Conservation (phyloP, 441 rosid species). For the Jatropha podagrica region DNA sequence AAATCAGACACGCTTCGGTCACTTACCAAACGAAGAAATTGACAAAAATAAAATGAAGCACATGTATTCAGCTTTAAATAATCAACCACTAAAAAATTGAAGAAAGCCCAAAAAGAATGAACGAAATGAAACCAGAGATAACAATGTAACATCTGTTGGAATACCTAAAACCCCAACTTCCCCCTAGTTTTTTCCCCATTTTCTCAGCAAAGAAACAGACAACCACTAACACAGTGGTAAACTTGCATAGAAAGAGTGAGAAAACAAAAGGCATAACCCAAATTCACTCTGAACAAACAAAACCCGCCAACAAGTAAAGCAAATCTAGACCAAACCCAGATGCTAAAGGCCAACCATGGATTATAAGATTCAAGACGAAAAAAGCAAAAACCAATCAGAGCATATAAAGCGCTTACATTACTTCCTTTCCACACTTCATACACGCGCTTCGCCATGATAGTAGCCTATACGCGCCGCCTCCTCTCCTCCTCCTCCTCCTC, state of each 20-base stretch:
- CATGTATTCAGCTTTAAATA: not conserved
- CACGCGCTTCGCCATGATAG: constrained; percentile 77
- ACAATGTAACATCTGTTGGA: constrained; percentile 10
- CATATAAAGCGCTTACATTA: constrained; percentile 54
- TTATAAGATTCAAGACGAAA: constrained; percentile 9
- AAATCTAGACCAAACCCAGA: constrained; percentile 24
- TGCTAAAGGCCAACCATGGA: constrained; percentile 14
- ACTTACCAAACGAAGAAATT: not conserved
- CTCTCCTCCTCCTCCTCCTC: not conserved
- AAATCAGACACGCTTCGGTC: not conserved
- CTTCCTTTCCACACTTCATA: constrained; percentile 85
- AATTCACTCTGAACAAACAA: constrained; percentile 14
- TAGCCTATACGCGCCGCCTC: constrained; percentile 27
- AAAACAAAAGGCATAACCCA: not conserved
- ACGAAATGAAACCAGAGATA: not conserved
- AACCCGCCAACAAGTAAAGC: constrained; percentile 23
- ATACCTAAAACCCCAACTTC: constrained; percentile 11
- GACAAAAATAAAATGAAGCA: not conserved
- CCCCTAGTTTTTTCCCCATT: constrained; percentile 11
- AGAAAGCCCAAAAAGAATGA: not conserved
- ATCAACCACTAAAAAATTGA: not conserved
- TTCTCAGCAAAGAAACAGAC: constrained; percentile 20
- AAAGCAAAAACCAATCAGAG: constrained; percentile 3
- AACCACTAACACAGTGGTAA: not conserved
- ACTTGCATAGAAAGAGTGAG: not conserved